A percentile compares a stretch with the other conserved stretches of the same genome.
These are phyloP conservation scores for Ascochyta clinopodiicola DNA, from an alignment of 2,329 filamentous ascomycete species.

Conservation along the genomic window DNA sequence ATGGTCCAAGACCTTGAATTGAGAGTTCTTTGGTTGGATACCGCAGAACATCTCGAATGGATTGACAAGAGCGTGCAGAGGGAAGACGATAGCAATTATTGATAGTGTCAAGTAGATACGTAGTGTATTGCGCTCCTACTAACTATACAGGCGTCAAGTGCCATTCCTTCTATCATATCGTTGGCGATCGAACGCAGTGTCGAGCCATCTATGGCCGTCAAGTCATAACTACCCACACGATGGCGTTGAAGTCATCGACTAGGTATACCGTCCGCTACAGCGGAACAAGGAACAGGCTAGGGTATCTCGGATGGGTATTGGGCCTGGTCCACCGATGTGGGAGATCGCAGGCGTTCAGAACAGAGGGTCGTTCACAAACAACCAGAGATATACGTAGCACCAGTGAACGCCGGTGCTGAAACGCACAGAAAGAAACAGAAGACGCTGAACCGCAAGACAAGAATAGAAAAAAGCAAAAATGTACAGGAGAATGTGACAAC, in stretches of 20 bases:
- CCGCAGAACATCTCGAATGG: not conserved
- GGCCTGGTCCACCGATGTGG: constrained; percentile 17
- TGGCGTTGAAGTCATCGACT: constrained; percentile 16
- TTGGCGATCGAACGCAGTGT: constrained; percentile 17
- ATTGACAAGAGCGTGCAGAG: not conserved
- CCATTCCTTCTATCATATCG: constrained; percentile 3
- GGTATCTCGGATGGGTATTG: constrained; percentile 38
- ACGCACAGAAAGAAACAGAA: constrained; percentile 17
- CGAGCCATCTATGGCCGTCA: constrained; percentile 17
- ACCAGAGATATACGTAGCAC: constrained; percentile 7
- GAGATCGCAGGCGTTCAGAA: constrained; percentile 8
- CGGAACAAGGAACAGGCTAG: constrained; percentile 24
- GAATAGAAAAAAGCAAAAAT: constrained; percentile 22
- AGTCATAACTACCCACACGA: constrained; percentile 11
- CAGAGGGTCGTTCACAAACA: constrained; percentile 3
- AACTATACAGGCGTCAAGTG: constrained; percentile 12
- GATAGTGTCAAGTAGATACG: not conserved
- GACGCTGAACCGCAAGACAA: constrained; percentile 36
- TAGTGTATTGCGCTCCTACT: constrained; percentile 7
- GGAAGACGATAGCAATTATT: not conserved
- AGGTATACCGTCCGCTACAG: constrained; percentile 21
- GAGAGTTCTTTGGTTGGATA: constrained; percentile 2
- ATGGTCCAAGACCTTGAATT: constrained; percentile 2
- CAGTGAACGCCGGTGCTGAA: constrained; percentile 26
- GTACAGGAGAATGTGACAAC: constrained; percentile 27